Conservation (phyloP, 2,329 filamentous ascomycete species). For the Pseudonectria buxi region DNA sequence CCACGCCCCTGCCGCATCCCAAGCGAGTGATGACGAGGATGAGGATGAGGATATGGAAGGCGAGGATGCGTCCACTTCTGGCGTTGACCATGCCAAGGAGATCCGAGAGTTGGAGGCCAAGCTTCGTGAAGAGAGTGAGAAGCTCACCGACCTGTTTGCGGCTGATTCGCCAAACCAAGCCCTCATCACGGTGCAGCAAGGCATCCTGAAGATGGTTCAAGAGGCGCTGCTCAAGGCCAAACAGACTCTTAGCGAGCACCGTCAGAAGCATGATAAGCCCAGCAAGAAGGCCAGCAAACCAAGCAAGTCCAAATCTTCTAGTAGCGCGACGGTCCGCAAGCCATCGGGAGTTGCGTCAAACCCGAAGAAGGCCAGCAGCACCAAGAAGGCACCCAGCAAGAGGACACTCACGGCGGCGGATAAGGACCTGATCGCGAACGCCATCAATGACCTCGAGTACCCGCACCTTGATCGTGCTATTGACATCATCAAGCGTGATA, state of each 20-base stretch:
- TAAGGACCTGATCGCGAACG: constrained; percentile 85
- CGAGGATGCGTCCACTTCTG: constrained; percentile 32
- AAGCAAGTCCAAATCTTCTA: constrained; percentile 46
- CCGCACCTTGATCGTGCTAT: constrained; percentile 75
- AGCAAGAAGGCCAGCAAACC: constrained; percentile 47
- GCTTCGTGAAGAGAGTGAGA: constrained; percentile 49
- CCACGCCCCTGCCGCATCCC: constrained; percentile 49
- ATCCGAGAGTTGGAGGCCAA: constrained; percentile 48
- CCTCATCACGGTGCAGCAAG: constrained; percentile 50
- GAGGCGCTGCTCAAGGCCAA: constrained; percentile 69
- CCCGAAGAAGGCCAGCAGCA: constrained; percentile 30
- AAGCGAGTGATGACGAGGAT: constrained; percentile 64
- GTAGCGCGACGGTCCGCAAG: constrained; percentile 36
- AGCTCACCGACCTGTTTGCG: constrained; percentile 48
- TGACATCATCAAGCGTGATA: constrained; percentile 84
- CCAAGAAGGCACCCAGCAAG: constrained; percentile 39
- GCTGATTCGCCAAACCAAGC: constrained; percentile 44
- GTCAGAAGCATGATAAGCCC: constrained; percentile 52
- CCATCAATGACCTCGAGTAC: constrained; percentile 74
- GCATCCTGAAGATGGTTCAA: constrained; percentile 59
- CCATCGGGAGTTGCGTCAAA: constrained; percentile 25
- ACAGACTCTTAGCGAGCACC: constrained; percentile 48
- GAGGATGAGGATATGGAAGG: constrained; percentile 62
- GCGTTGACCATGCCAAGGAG: constrained; percentile 33
- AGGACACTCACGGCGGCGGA: constrained; percentile 65